Evolutionary conservation across 1,284 basidiomycete species (phyloP), one percentile per base, ranked within the genome.

Genomic region (Leccinum proximum): DNA sequence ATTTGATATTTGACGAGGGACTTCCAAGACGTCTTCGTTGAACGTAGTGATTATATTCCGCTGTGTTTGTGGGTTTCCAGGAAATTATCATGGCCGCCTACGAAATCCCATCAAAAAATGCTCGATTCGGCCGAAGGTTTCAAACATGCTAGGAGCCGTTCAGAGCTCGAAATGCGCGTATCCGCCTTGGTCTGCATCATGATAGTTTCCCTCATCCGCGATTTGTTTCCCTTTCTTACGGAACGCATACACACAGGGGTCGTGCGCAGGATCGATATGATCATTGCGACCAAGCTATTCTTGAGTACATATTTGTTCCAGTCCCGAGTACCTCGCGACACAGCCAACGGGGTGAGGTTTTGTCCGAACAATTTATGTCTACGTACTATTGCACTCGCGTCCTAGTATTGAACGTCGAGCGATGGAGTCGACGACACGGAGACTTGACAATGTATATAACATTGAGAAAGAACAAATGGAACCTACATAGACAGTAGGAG

Each of bases 221-320:
- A 22, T 18, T 2, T 50, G 18, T 22, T 50, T 22, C 13, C 30
- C 14, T 56, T 16, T 30, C 54, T 30, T 56, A 22, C 14, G 5
- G 26, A 7, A 30, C 26, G 14, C 53, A 30, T 16, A 58, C 56
- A 58, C 68, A 90, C 18, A 18, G 89, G 82, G 26, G 90, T 50
- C 84, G 87, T 42, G 84, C 83, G 85, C 57, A 83, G 91, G 60
- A 79, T 81, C n/a, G 88, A 91, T 67, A 74, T 91, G 64, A 79
- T 93, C 68, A 80, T 42, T 1, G 42, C 87, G 42, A 90, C 88
- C 68, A 88, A 88, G 75, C 65, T 45, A 42, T 45, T 16, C 4
- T 45, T 16, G 42, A 16, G 8, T 42, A 35, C 35, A 35, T 37
- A 73, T 75, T 13, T 76, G 82, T 33, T 76, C 78, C 4, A 45